Percentiles rank a stretch among this genome's conserved stretches.
Evolutionary conservation across 768 basidiomycete species (phyloP).

Genomic region (Suillus placidus): DNA sequence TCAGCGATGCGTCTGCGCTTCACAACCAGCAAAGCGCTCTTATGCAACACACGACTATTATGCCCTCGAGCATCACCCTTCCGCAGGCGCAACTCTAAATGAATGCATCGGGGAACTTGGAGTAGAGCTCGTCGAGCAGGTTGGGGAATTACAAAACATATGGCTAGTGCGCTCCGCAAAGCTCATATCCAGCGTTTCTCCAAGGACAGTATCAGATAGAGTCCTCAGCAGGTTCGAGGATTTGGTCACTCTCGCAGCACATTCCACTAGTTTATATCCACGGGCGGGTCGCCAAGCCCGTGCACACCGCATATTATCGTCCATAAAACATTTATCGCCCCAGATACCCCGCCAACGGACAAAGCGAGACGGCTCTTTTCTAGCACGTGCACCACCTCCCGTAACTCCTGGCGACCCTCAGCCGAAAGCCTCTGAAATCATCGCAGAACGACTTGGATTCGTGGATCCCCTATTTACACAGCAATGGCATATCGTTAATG

Average conservation of each 20-base stretch:
- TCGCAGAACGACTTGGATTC: conserved; percentile 67
- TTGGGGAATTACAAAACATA: conserved; percentile 77
- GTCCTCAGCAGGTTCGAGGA: conserved; percentile 53
- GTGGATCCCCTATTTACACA: conserved; percentile 77
- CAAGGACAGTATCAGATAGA: conserved; percentile 43
- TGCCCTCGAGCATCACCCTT: conserved; percentile 66
- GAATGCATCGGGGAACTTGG: conserved; percentile 64
- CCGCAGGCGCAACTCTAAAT: conserved; percentile 53
- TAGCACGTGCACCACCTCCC: conserved; percentile 58
- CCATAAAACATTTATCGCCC: conserved; percentile 61
- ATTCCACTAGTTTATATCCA: conserved; percentile 1
- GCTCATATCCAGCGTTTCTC: conserved; percentile 21
- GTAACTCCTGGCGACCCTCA: conserved; percentile 38
- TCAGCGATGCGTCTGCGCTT: conserved; percentile 32
- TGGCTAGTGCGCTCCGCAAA: conserved; percentile 78
- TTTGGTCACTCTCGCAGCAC: conserved; percentile 35
- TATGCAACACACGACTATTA: conserved; percentile 83
- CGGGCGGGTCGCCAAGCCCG: conserved; percentile 35
- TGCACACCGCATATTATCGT: conserved; percentile 50
- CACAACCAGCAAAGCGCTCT: conserved; percentile 49
- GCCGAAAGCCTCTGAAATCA: conserved; percentile 40
- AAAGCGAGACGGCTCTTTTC: conserved; percentile 49
- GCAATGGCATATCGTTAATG: conserved; percentile 97
- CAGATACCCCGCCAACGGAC: conserved; percentile 68
- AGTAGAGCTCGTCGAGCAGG: conserved; percentile 86